Conservation (phyloP, 805 yeast genomes). For the Yarrowia divulgata region DNA sequence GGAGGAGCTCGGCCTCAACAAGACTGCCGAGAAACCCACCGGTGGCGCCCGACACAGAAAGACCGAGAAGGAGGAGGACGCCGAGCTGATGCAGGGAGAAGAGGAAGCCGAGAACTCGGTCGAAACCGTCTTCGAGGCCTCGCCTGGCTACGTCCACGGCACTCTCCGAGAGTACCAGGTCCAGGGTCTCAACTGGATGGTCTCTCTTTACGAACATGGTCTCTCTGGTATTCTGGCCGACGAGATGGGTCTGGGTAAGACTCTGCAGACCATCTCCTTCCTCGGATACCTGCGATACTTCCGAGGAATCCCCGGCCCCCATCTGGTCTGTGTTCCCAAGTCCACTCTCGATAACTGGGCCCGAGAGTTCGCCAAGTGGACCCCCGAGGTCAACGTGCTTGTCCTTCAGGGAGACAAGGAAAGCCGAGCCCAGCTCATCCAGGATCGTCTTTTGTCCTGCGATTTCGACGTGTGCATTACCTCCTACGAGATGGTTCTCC, state of each 20-base stretch:
- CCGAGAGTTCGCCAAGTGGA: conserved; percentile 92
- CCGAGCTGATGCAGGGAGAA: conserved; percentile 77
- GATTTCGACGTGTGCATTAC: conserved; percentile 90
- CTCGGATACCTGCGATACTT: conserved; percentile 83
- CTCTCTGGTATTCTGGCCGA: conserved; percentile 94
- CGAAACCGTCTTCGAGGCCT: conserved; percentile 75
- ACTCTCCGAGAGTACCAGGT: conserved; percentile 86
- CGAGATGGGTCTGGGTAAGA: conserved; percentile 98
- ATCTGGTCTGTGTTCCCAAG: conserved; percentile 90
- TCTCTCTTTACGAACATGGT: conserved; percentile 81
- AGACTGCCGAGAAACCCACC: conserved; percentile 51
- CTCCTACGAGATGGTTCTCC: conserved; percentile 89
- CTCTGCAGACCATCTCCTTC: conserved; percentile 92
- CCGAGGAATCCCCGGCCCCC: conserved; percentile 84
- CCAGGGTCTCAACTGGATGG: conserved; percentile 95
- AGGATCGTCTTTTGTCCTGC: conserved; percentile 65
- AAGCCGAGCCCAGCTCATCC: conserved; percentile 67
- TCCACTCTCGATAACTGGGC: conserved; percentile 96
- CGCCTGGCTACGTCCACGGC: conserved; percentile 80
- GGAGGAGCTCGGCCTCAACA: conserved; percentile 43
- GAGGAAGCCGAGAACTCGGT: conserved; percentile 62
- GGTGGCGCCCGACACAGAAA: conserved; percentile 43
- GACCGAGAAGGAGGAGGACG: conserved; percentile 78
- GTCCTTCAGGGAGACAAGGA: conserved; percentile 90
- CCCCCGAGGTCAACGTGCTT: conserved; percentile 86